Evolutionary conservation across 2,329 filamentous ascomycete species (phyloP).

Genomic region (Penicillium aurantiogriseum): DNA sequence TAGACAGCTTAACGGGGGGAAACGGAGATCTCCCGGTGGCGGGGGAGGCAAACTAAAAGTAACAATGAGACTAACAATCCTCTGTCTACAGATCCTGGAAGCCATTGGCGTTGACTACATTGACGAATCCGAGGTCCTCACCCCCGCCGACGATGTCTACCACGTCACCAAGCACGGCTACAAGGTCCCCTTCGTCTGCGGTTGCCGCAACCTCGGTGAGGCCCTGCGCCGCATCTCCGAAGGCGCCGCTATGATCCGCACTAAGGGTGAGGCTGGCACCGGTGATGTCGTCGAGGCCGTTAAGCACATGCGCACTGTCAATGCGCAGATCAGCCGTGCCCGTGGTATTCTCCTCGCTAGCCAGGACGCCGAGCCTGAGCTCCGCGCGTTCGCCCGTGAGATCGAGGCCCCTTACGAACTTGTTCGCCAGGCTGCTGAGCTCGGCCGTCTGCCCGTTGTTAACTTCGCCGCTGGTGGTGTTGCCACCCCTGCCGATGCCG

Average conservation of each 20-base stretch:
- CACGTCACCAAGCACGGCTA: conserved; percentile 89
- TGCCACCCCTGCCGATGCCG: conserved; percentile 97
- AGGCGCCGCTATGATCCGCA: conserved; percentile 97
- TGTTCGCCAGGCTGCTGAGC: conserved; percentile 80
- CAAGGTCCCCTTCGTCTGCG: conserved; percentile 89
- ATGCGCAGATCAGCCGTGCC: conserved; percentile 74
- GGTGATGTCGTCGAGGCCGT: conserved; percentile 97
- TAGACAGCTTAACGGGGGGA: background rate
- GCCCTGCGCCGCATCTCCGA: conserved; percentile 86
- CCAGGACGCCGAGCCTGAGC: conserved; percentile 61
- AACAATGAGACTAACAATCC: conserved; percentile 4
- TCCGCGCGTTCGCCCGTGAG: conserved; percentile 77
- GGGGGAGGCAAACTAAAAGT: background rate
- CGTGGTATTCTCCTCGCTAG: conserved; percentile 49
- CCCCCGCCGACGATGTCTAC: conserved; percentile 83
- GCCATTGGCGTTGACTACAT: conserved; percentile 95
- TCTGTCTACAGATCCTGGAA: conserved; percentile 71
- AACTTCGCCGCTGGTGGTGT: conserved; percentile 98
- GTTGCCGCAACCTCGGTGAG: conserved; percentile 91
- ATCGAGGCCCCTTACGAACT: conserved; percentile 75
- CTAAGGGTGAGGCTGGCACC: conserved; percentile 96
- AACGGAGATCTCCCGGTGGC: background rate
- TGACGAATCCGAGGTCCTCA: conserved; percentile 96
- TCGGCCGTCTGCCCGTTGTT: conserved; percentile 87
- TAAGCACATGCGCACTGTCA: conserved; percentile 90